Evolutionary conservation across 2,329 filamentous ascomycete species (phyloP), one percentile per base, ranked within the genome.

Genomic region (Sclerotinia nivalis): DNA sequence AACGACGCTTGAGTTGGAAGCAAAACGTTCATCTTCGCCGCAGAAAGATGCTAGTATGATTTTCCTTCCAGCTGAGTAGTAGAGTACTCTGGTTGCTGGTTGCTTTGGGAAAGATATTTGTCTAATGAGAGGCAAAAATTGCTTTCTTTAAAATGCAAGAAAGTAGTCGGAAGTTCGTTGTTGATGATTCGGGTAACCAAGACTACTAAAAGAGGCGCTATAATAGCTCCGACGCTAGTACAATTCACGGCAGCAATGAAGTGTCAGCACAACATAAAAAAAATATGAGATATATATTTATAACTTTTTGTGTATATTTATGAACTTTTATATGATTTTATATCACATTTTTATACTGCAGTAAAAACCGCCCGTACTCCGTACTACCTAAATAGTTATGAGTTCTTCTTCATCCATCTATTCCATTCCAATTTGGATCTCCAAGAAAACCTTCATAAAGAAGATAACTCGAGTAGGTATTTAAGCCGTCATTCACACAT

Each of bases 21-120:
- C 80, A 89, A 79, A 78, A 88, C 83, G 79, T 89, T 89, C 88
- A 90, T 90, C 70, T 84, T 78, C 54, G 66, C 68, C 45, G 52
- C 40, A 34, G 20, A 69, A 67, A 25, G 43, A 18, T 34, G 40
- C 3, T 56, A n/a, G 22, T 47, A n/a, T 12, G 7, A 15, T 45
- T 10, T 47, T 25, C 13, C 20, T 68, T 61, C 59, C 67, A 65
- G 59, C 18, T 49, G 43, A 49, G 58, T 50, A 20, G 22, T 18
- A 18, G 40, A 43, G 40, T 15, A 45, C 52, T 37, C 22, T 34
- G 20, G n/a, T 47, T 49, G 52, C 67, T 69, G 59, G 50, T 22
- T 47, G 7, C 56, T 55, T 69, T 28, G n/a, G 28, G 40, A 45
- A 56, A 37, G 31, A 55, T 55, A 47, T 52, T 49, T 50, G 50